Conservation (phyloP, 176 grass and related monocot species). For the barley (Hordeum vulgare) region DNA sequence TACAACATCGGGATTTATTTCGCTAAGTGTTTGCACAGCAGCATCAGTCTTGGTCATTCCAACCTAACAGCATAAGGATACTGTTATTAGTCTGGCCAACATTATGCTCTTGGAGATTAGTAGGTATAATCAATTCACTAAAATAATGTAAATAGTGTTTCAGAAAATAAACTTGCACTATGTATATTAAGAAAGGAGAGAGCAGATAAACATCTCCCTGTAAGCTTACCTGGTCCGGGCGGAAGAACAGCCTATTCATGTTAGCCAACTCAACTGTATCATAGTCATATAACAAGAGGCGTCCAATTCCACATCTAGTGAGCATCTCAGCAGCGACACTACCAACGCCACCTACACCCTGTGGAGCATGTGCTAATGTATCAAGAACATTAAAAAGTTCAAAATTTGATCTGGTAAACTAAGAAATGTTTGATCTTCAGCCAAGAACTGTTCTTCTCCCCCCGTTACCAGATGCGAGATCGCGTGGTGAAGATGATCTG, state of each 20-base stretch:
- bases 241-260: conserved; percentile 98
- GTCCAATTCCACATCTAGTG: conserved; percentile 93
- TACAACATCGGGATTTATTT: conserved; percentile 90
- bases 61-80: conserved; percentile 40
- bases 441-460: background rate
- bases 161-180: background rate
- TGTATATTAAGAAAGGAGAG: background rate
- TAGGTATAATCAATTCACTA: background rate
- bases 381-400: background rate
- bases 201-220: background rate
- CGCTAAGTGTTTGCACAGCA: conserved; percentile 83
- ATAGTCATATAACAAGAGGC: conserved; percentile 92
- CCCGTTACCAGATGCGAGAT: no score
- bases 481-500: no score
- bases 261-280: conserved; percentile 95
- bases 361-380: background rate
- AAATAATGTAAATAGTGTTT: background rate
- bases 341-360: conserved; percentile 97
- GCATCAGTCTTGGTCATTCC: conserved; percentile 99
- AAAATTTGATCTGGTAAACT: background rate
- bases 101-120: background rate
- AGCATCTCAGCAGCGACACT: conserved; percentile 98
- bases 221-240: conserved; percentile 78
- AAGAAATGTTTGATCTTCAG: background rate
- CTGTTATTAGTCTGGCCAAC: background rate